Conservation (phyloP, 768 basidiomycete genomes). For the Exidia glandulosa region DNA sequence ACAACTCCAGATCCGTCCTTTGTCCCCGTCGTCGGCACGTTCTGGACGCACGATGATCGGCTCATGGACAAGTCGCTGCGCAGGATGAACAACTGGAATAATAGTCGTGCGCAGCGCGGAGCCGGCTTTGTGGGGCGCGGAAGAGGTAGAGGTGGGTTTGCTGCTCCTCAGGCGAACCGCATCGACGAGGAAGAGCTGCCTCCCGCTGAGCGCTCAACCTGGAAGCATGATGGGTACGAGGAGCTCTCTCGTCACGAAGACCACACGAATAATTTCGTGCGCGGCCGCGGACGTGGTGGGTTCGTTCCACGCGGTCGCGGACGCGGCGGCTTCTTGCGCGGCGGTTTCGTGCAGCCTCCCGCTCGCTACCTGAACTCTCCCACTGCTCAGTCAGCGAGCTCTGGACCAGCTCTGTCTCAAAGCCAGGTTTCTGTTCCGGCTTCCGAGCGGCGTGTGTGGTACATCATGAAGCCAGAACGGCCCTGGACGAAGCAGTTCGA, state of each 20-base stretch:
- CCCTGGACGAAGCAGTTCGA: constrained; percentile 81
- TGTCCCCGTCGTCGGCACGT: constrained; percentile 82
- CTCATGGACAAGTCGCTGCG: constrained; percentile 72
- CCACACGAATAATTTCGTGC: constrained; percentile 34
- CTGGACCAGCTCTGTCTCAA: no score
- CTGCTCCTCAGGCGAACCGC: constrained; percentile 15
- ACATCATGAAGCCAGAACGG: constrained; percentile 63
- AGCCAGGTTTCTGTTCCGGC: background rate
- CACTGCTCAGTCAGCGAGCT: background rate
- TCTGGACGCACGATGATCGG: constrained; percentile 93
- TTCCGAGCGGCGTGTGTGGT: constrained; percentile 44
- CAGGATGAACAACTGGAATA: constrained; percentile 63
- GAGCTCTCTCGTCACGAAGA: constrained; percentile 75
- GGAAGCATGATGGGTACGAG: constrained; percentile 84
- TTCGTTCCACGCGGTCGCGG: constrained; percentile 8
- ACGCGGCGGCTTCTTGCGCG: constrained; percentile 4
- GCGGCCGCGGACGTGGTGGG: constrained; percentile 32
- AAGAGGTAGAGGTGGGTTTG: constrained; percentile 41
- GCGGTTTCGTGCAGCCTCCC: background rate
- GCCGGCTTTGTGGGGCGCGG: constrained; percentile 43
- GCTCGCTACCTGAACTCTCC: background rate
- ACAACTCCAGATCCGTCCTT: constrained; percentile 60
- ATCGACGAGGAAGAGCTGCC: constrained; percentile 30
- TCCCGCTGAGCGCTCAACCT: constrained; percentile 49
- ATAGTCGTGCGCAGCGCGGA: background rate